Evolutionary conservation across 140 eudicot species (phyloP).

Genomic region (Ambrosia hybrid): DNA sequence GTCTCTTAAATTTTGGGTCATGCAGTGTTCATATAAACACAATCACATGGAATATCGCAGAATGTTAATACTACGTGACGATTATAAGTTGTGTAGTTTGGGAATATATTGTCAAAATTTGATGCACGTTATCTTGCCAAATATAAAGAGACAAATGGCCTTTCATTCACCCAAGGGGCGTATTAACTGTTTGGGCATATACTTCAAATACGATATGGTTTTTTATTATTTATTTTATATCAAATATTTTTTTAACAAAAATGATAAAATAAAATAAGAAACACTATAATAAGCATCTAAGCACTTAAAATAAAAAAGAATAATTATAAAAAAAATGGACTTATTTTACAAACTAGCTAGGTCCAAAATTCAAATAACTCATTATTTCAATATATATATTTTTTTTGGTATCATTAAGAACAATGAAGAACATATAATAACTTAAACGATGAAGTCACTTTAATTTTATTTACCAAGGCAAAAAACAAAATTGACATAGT

Average conservation of each 20-base stretch:
- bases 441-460: no score
- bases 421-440: no score
- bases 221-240: not conserved
- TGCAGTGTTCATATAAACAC: not conserved
- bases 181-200: conserved; percentile 11
- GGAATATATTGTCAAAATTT: conserved; percentile 9
- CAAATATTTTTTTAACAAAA: not conserved
- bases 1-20: not conserved
- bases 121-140: conserved; percentile 14
- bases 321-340: not conserved
- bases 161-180: conserved; percentile 36
- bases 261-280: not conserved
- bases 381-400: no score
- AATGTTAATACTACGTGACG: conserved; percentile 5
- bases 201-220: not conserved
- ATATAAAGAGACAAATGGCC: conserved; percentile 49
- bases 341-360: not conserved
- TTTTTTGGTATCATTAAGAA: no score
- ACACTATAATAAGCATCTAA: conserved; percentile 4
- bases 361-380: no score
- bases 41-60: not conserved
- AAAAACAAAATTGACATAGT: not conserved
- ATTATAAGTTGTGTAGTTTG: conserved; percentile 7
- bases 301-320: not conserved
- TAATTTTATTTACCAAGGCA: not conserved